Evolutionary conservation across 2,329 filamentous ascomycete genomes (phyloP).

Genomic region (Aciculosporium take): DNA sequence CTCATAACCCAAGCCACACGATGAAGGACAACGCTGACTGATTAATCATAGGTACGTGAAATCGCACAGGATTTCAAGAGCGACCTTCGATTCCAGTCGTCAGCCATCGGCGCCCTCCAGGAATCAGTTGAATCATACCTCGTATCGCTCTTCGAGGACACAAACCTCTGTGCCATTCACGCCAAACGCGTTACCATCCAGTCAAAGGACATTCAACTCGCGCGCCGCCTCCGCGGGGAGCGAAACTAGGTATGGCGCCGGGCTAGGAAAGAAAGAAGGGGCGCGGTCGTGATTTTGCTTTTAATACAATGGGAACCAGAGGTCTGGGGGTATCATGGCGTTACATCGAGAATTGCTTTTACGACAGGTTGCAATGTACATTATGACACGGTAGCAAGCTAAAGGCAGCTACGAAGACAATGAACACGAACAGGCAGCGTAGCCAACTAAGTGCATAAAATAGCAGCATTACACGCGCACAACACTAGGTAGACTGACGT

Average conservation of each 20-base stretch:
- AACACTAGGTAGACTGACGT: too few relatives aligned
- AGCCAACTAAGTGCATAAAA: too few relatives aligned
- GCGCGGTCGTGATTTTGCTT: conserved; percentile 28
- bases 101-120: conserved; percentile 91
- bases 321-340: conserved; percentile 31
- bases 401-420: conserved; percentile 12
- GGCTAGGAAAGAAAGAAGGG: background rate
- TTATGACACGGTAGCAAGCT: conserved; percentile 19
- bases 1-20: conserved; percentile 1
- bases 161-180: conserved; percentile 96
- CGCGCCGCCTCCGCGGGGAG: conserved; percentile 87
- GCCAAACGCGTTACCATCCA: conserved; percentile 99
- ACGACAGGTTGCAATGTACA: conserved; percentile 28
- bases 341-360: conserved; percentile 28
- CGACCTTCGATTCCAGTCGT: conserved; percentile 93
- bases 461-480: too few relatives aligned
- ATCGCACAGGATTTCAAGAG: conserved; percentile 94
- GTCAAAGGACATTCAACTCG: conserved; percentile 93
- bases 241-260: conserved; percentile 52
- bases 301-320: conserved; percentile 23
- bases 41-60: conserved; percentile 65
- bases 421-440: background rate
- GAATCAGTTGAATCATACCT: conserved; percentile 98
- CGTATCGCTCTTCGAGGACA: conserved; percentile 95
- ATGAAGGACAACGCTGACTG: conserved; percentile 6